These are phyloP conservation scores for Madurella fahalii DNA, from an alignment of 2,329 filamentous ascomycete species.

Conservation along the genomic window DNA sequence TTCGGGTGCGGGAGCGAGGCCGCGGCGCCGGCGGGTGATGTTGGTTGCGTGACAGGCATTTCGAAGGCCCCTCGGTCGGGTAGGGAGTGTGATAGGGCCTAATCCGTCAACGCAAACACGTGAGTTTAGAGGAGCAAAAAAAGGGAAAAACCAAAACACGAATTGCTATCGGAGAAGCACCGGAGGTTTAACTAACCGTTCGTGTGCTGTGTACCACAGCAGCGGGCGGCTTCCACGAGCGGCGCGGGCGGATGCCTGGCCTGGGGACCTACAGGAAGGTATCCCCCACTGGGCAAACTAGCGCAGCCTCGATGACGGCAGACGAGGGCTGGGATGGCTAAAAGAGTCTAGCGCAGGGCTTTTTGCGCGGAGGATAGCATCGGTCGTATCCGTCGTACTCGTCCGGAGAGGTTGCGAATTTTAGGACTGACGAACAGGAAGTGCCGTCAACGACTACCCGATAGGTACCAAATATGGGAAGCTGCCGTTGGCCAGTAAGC, in stretches of 20 bases:
- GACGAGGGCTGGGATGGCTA: constrained; percentile 5
- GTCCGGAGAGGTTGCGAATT: not conserved
- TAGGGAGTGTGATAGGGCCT: not conserved
- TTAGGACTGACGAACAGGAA: too few species aligned
- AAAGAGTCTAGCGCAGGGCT: constrained; percentile 6
- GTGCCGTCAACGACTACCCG: too few species aligned
- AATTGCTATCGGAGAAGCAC: too few species aligned
- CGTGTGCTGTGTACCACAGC: not conserved
- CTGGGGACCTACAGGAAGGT: not conserved
- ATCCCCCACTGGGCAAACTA: not conserved
- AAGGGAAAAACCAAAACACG: too few species aligned
- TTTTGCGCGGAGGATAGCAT: constrained; percentile 3
- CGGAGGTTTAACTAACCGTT: not conserved
- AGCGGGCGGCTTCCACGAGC: not conserved
- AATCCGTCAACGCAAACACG: not conserved
- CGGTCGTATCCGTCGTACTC: not conserved
- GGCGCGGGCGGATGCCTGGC: not conserved
- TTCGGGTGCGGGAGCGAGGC: not conserved
- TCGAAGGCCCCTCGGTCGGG: too few species aligned
- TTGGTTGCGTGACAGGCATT: constrained; percentile 2
- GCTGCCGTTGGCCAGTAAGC: not conserved
- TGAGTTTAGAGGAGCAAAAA: too few species aligned
- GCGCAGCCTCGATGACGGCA: not conserved
- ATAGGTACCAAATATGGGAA: not conserved
- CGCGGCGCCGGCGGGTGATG: constrained; percentile 9